Evolutionary conservation across 1,139 yeast species (phyloP), one percentile per base, ranked within the genome.

Genomic region (Debaryomycetaceae sp.): DNA sequence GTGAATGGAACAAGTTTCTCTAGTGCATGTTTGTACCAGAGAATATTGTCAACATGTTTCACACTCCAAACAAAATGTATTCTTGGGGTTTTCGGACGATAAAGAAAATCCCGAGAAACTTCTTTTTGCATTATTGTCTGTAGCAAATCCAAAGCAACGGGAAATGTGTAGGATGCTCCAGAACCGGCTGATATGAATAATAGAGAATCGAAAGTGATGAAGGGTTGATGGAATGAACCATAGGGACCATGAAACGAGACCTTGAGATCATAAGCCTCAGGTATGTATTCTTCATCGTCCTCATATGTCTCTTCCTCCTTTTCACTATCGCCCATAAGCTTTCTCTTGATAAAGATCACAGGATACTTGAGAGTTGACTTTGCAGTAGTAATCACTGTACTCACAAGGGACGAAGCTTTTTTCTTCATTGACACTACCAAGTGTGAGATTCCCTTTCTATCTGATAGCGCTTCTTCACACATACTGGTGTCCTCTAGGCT

Each of bases 91-190:
- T 49, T 42, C 1, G 76, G 75, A 37, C 78, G 61, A 40, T 62
- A 60, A 30, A 68, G 50, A 48, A 42, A 71, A 44, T 74, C 78
- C 5, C 53, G 53, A 1, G 37, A 52, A 1, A 45, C 46, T 24
- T 73, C 67, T 45, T 65, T 61, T 31, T 38, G 31, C 38, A 52
- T 49, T 20, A 62, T 53, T 8, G 64, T 55, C 34, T 61, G 55
- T 17, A 75, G 54, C 37, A 75, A 57, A 40, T 69, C 72, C 31
- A 75, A 57, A 20, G 76, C 74, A 2, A 75, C 66, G 1, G 81
- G 80, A 45, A 76, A 65, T 0, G 70, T 63, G 53, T 72, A 76
- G 0, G 80, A 66, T 2, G 70, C 73, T 1, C 81, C 81, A 1
- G 74, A 66, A 1, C 79, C 81, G 6, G 76, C 76, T 22, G 70